Evolutionary conservation across 495 filamentous ascomycete genomes (phyloP), one percentile per base, ranked within the genome.

Genomic region (Aspergillus funiculosus): DNA sequence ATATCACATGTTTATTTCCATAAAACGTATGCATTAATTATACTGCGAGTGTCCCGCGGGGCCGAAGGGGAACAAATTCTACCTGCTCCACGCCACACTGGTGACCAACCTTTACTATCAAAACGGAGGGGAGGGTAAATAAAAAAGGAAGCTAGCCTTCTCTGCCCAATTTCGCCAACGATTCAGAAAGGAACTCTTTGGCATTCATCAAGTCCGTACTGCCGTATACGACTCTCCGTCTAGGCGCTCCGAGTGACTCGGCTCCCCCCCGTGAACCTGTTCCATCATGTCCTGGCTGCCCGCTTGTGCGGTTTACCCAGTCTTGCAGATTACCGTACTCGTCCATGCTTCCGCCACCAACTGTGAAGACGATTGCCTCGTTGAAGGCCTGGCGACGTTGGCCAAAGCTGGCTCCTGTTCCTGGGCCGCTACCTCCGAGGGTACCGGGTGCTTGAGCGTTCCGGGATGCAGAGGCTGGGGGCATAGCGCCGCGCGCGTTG

Each of bases 321-420:
- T 97, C 92, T 59, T 94, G 88, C 60, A 99, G 62, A 61, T 99
- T 99, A 10, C 90, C 90, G 63, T 99, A 99, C 62, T 99, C 94
- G 54, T 97, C 94, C 89, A 96, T 96, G 56, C 89, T 95, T 18
- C 94, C 92, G 41, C 92, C 92, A 8, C 92, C 92, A 14, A 99
- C 91, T 11, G 89, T 94, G 57, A 99, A 97, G 20, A 97, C 94
- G 44, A 97, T 83, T 6, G 92, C 91, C 57, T 99, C 94, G 22
- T 82, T 87, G 60, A 94, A 99, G 3, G 89, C 90, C 54, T 97
- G 94, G 45, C 92, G 73, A 29, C 91, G 70, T 66, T 96, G 91
- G 0, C 92, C 92, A 60, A 99, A 99, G 44, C 81, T 94, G 2
- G 92, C 91, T 6, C 80, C 80, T 4, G 81, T 87, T 7, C 89